Percentiles rank a stretch among this genome's conserved stretches.
Evolutionary conservation across 495 filamentous ascomycete genomes (phyloP).

Genomic region (Darksidea phi): DNA sequence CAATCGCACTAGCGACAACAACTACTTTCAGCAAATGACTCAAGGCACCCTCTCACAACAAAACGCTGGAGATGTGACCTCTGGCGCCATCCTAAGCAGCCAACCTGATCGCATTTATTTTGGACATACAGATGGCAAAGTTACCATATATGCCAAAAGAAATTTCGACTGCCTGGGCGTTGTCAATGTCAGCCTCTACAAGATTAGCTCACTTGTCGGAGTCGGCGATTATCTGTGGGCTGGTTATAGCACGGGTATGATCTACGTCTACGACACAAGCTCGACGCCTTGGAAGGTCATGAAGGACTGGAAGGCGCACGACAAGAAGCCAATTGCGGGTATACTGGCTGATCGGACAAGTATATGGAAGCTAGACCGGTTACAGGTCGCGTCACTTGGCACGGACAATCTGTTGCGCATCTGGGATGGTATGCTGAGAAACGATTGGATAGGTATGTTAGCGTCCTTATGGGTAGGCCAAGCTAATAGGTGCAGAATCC

Average conservation of each 20-base stretch:
- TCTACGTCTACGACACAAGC: slow-evolving; percentile 84
- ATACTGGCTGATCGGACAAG: slow-evolving; percentile 78
- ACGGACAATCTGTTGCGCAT: slow-evolving; percentile 79
- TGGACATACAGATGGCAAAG: slow-evolving; percentile 90
- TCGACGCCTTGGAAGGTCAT: slow-evolving; percentile 80
- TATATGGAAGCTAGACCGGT: slow-evolving; percentile 79
- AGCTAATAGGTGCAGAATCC: slow-evolving; percentile 51
- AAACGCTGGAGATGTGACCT: slow-evolving; percentile 80
- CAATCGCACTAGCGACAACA: slow-evolving; percentile 65
- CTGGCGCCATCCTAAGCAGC: slow-evolving; percentile 69
- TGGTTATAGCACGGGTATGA: slow-evolving; percentile 91
- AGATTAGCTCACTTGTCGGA: slow-evolving; percentile 84
- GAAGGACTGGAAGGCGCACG: slow-evolving; percentile 94
- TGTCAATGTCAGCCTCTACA: slow-evolving; percentile 86
- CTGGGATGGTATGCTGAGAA: slow-evolving; percentile 92
- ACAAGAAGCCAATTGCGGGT: slow-evolving; percentile 66
- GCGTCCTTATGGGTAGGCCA: not conserved
- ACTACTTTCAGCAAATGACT: slow-evolving; percentile 67
- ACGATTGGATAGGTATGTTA: slow-evolving; percentile 80
- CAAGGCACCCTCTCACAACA: slow-evolving; percentile 65
- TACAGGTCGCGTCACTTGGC: slow-evolving; percentile 86
- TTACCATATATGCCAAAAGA: slow-evolving; percentile 79
- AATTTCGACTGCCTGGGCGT: slow-evolving; percentile 73
- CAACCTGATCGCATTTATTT: slow-evolving; percentile 83
- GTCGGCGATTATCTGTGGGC: slow-evolving; percentile 89